These are phyloP conservation scores for Crithidia mellificae DNA, from an alignment of 208 protist genomes.

Conservation along the genomic window DNA sequence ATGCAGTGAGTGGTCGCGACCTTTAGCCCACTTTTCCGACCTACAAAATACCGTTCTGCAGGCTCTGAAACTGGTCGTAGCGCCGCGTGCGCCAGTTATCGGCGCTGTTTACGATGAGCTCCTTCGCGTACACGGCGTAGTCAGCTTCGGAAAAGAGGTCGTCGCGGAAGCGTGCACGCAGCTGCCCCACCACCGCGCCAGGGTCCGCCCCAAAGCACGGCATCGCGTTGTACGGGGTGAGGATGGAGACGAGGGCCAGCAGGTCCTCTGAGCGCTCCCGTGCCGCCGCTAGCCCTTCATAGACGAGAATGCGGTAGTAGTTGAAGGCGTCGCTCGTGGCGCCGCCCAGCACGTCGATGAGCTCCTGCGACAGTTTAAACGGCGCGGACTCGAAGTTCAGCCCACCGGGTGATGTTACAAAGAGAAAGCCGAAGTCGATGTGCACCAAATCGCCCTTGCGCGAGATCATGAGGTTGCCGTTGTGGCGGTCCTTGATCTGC, in stretches of 20 bases:
- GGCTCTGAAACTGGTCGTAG: slow-evolving; percentile 93
- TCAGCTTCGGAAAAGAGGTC: slow-evolving; percentile 84
- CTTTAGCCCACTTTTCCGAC: too few species aligned
- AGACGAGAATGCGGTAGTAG: slow-evolving; percentile 91
- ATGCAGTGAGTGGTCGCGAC: too few species aligned
- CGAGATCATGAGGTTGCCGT: slow-evolving; percentile 95
- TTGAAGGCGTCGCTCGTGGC: slow-evolving; percentile 67
- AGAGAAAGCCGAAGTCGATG: slow-evolving; percentile 98
- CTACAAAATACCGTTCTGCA: slow-evolving; percentile 93
- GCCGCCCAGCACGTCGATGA: slow-evolving; percentile 92
- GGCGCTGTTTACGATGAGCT: slow-evolving; percentile 85
- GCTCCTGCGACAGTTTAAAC: slow-evolving; percentile 94
- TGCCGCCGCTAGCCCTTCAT: slow-evolving; percentile 74
- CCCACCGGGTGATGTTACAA: slow-evolving; percentile 95
- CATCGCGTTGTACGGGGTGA: slow-evolving; percentile 86
- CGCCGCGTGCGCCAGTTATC: slow-evolving; percentile 93
- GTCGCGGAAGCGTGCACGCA: slow-evolving; percentile 81
- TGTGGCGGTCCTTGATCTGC: slow-evolving; percentile 95
- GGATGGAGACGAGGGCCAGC: slow-evolving; percentile 79
- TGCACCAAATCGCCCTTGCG: slow-evolving; percentile 93
- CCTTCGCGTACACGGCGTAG: slow-evolving; percentile 80
- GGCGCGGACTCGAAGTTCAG: slow-evolving; percentile 94
- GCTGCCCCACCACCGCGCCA: slow-evolving; percentile 51
- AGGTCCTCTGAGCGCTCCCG: slow-evolving; percentile 83
- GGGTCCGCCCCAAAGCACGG: slow-evolving; percentile 87